phyloP scores from a whole-genome alignment of 2,329 filamentous ascomycete species.

The Curvularia lunata region DNA sequence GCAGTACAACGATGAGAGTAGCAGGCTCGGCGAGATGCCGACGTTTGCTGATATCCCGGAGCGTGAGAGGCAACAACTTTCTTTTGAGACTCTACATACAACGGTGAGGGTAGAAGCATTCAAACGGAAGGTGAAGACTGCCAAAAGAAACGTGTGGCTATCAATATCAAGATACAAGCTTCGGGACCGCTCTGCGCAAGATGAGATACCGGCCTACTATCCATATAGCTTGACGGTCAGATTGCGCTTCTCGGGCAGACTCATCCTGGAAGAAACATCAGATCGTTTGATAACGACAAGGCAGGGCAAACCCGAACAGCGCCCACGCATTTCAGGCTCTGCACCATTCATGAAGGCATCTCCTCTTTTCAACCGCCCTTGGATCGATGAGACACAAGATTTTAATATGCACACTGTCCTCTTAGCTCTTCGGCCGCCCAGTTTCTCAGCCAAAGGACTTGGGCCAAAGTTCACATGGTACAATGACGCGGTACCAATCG shows the following conservation, averaged over 20 bases:
- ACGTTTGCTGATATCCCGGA: background rate
- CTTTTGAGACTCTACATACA: background rate
- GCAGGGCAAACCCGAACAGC: background rate
- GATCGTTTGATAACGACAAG: background rate
- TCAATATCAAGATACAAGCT: slow-evolving; percentile 11
- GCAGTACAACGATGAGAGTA: background rate
- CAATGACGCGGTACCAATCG: slow-evolving; percentile 22
- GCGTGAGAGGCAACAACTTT: background rate
- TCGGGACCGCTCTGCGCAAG: background rate
- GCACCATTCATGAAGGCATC: background rate
- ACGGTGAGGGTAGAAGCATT: background rate
- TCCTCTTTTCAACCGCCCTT: slow-evolving; percentile 11
- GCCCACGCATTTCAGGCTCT: slow-evolving; percentile 4
- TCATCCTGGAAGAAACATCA: slow-evolving; percentile 7
- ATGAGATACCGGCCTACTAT: slow-evolving; percentile 1
- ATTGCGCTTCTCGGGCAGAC: slow-evolving; percentile 19
- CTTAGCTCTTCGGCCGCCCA: background rate
- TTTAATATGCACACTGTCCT: slow-evolving; percentile 22
- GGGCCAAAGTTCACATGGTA: slow-evolving; percentile 28
- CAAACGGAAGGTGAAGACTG: background rate
- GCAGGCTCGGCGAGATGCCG: background rate
- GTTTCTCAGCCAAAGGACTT: background rate
- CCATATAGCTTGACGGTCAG: slow-evolving; percentile 13
- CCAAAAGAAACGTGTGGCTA: slow-evolving; percentile 2
- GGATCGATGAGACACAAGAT: slow-evolving; percentile 28